These are phyloP conservation scores for Fraxinus paxiana DNA, from an alignment of 305 asterid genomes.

Conservation along the genomic window DNA sequence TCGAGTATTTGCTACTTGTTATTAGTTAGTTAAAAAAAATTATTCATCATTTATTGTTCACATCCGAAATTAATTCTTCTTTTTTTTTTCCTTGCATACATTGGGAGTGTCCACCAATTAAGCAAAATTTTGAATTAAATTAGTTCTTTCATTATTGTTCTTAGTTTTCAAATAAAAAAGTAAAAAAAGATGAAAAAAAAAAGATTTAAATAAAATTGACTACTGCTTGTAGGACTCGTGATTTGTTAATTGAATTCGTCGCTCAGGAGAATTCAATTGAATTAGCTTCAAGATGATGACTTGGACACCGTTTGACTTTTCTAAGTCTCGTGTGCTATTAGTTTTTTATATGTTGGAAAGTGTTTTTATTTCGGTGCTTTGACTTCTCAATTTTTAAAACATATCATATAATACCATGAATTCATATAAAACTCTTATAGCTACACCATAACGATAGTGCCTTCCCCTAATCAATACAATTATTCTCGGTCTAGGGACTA, in stretches of 20 bases:
- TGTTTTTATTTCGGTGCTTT: no score
- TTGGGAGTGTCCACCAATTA: not conserved
- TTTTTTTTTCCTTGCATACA: not conserved
- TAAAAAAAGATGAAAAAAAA: no score
- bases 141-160: not conserved
- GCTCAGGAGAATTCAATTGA: not conserved
- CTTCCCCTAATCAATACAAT: not conserved
- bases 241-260: not conserved
- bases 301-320: not conserved
- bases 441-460: not conserved
- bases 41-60: not conserved
- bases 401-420: not conserved
- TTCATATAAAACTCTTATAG: not conserved
- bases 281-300: not conserved
- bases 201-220: not conserved
- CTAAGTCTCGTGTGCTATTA: not conserved
- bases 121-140: not conserved
- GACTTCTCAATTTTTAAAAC: not conserved
- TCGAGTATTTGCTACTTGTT: not conserved
- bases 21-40: no score
- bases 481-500: not conserved
- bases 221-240: not conserved
- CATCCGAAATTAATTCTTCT: not conserved
- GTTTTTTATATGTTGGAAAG: not conserved
- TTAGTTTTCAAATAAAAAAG: not conserved